Percentiles rank a stretch among this genome's conserved stretches.
Conservation (phyloP, 2,329 filamentous ascomycete genomes). For the Fusarium subglutinans region DNA sequence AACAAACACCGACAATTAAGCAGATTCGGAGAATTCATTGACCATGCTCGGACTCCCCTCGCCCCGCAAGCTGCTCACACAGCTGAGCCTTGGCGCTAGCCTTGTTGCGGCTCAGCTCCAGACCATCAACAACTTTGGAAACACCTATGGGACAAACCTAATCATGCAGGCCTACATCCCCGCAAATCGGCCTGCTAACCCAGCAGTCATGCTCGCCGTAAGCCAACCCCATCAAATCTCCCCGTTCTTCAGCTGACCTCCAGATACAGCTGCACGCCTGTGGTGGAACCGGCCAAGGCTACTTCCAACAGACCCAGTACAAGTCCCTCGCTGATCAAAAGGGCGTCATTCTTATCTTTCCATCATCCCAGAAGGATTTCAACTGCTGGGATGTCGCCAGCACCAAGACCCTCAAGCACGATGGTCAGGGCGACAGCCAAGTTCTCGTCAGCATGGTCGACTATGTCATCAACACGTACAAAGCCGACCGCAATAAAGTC, state of each 20-base stretch:
- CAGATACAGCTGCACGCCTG: not conserved
- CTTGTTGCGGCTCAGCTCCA: slow-evolving; percentile 18
- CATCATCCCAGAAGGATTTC: not conserved
- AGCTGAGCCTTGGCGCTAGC: slow-evolving; percentile 4
- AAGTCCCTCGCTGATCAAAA: not conserved
- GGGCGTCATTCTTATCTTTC: slow-evolving; percentile 2
- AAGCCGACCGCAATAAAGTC: not conserved
- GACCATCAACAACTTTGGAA: slow-evolving; percentile 12
- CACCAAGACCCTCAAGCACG: slow-evolving; percentile 2
- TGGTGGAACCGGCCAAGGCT: not conserved
- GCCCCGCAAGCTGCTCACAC: not conserved
- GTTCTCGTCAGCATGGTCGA: slow-evolving; percentile 11
- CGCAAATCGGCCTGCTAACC: not conserved
- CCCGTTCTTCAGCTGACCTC: not conserved
- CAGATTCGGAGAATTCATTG: not conserved
- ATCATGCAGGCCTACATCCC: slow-evolving; percentile 6
- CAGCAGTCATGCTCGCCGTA: slow-evolving; percentile 1
- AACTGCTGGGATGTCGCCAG: slow-evolving; percentile 14
- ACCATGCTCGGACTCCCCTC: slow-evolving; percentile 6
- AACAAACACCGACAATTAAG: not conserved
- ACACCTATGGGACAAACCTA: not conserved
- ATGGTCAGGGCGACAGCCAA: slow-evolving; percentile 6
- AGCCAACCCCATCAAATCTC: not conserved
- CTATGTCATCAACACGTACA: slow-evolving; percentile 4
- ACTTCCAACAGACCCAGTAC: slow-evolving; percentile 7